phyloP scores from a whole-genome alignment of 305 asterid genomes.

The Plantago coronopus region DNA sequence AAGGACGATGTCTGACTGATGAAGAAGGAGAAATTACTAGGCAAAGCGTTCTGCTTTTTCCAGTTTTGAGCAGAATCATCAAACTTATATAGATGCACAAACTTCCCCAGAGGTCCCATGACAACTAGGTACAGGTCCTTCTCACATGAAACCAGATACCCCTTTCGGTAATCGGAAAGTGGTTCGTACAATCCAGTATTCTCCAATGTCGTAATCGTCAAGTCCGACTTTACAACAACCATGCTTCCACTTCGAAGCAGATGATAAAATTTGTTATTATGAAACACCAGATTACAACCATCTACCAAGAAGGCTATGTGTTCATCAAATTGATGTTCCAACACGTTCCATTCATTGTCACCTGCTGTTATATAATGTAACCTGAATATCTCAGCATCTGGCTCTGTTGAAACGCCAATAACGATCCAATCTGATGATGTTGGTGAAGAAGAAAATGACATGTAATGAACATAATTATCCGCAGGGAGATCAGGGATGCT shows the following conservation, averaged over 20 bases:
- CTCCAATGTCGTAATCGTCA: too few relatives aligned
- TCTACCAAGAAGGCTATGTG: neutral
- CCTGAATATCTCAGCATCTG: neutral
- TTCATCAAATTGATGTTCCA: too few relatives aligned
- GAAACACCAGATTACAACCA: neutral
- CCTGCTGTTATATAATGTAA: neutral
- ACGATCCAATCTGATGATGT: neutral
- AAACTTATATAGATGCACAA: neutral
- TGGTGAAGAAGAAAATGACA: constrained; percentile 10
- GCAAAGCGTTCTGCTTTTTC: neutral
- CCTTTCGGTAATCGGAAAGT: neutral
- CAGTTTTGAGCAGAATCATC: neutral
- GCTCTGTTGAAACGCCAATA: too few relatives aligned
- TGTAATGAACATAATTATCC: neutral
- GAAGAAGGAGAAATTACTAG: neutral
- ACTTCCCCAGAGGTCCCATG: neutral
- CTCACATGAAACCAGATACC: neutral
- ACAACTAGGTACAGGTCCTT: neutral
- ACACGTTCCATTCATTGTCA: neutral
- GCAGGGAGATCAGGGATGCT: neutral
- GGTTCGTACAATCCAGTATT: neutral
- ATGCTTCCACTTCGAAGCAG: neutral
- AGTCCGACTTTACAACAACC: too few relatives aligned
- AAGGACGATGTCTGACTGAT: neutral
- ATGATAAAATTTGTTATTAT: neutral